Base-by-base conservation (phyloP, 495 filamentous ascomycete genomes). In the Articulospora tetracladia region DNA sequence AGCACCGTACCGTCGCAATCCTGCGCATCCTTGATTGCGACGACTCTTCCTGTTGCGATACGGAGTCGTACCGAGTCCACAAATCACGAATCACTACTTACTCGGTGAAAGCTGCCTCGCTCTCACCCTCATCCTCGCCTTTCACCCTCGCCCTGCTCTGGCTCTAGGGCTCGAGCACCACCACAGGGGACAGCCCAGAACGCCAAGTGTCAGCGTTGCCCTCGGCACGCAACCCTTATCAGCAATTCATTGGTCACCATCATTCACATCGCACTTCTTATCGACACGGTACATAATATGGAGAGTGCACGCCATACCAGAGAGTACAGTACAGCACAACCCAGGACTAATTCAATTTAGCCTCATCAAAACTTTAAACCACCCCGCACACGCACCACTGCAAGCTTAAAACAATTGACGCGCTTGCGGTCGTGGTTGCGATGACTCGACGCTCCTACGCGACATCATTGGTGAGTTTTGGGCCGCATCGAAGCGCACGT, bases 401-500 rank as follows among this genome's bases (percentile, higher is more conserved):
- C 15, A 57, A 47, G 11, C 51, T 15, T 54, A 19, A 54, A 54
- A 25, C 51, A 6, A 36, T n/a, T 34, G 51, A 54, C 51, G 51
- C 51, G 51, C 28, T 20, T 32, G 27, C 3, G 26, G 32, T 36
- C 2, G 15, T 6, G 19, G n/a, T n/a, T n/a, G n/a, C n/a, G n/a
- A n/a, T n/a, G n/a, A n/a, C n/a, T n/a, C n/a, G n/a, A 44, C 3
- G 39, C 39, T 17, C 8, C 3, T 15, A 12, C 39, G 39, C 39
- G 39, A 44, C 39, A 44, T 44, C 15, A 44, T 44, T 44, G 39
- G 39, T 44, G 39, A 11, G 10, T 7, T 4, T 53, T 44, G 49
- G 32, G 22, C 48, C 57, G 57, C 57, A 17, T 12, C 7, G 57
- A 59, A 59, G 34, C 57, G 57, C 48, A 36, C 53, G 48, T 28